These are phyloP conservation scores for Citrus medica DNA, from an alignment of 345 rosid genomes.

Conservation along the genomic window DNA sequence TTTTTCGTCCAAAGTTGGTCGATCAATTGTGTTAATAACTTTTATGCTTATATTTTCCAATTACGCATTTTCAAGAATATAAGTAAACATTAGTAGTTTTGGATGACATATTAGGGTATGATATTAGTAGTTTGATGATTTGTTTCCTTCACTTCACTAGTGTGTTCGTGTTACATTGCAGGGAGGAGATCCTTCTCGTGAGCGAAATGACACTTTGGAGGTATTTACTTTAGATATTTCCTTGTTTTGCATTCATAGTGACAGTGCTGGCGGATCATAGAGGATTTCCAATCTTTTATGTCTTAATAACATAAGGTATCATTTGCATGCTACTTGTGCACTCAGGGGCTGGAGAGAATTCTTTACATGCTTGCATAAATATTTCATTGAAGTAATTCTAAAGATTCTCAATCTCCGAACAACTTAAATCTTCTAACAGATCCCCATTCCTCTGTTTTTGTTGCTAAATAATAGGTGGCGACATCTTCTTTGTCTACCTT, in stretches of 20 bases:
- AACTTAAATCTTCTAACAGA: slow-evolving; percentile 1
- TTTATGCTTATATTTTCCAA: background rate
- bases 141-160: background rate
- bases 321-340: background rate
- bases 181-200: slow-evolving; percentile 76
- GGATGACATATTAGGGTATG: no score
- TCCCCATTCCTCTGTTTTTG: background rate
- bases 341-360: background rate
- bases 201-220: slow-evolving; percentile 63
- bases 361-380: background rate
- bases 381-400: background rate
- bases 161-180: slow-evolving; percentile 24
- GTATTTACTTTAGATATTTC: slow-evolving; percentile 23
- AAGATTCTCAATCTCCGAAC: background rate
- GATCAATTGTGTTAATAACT: background rate
- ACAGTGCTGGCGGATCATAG: background rate
- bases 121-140: no score
- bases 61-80: background rate
- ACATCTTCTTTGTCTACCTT: slow-evolving; percentile 70
- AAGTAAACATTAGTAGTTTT: no score
- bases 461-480: slow-evolving; percentile 40
- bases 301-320: background rate
- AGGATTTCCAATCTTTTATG: background rate
- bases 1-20: background rate
- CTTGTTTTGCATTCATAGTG: background rate